Evolutionary conservation across 768 basidiomycete species (phyloP).

Genomic region (Lactifluus pinguis): DNA sequence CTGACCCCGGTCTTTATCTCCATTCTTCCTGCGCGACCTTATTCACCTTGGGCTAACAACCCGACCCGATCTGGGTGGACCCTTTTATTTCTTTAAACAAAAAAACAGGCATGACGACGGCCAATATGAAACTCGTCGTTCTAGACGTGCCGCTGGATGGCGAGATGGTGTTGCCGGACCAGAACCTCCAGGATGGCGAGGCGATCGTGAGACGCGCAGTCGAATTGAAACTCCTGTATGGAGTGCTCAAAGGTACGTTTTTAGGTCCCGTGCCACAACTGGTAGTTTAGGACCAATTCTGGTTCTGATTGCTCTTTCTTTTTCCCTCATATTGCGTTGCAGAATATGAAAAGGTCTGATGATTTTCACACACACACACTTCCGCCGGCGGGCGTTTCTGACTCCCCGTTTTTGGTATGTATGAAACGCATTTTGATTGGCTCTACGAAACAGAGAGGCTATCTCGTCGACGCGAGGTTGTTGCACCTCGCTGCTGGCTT

Average conservation of each 20-base stretch:
- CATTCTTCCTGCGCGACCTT: neutral
- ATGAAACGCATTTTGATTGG: neutral
- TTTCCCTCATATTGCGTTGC: neutral
- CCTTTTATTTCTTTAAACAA: neutral
- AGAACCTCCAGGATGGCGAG: conserved; percentile 81
- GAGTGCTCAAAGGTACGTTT: conserved; percentile 54
- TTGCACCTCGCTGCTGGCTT: conserved; percentile 70
- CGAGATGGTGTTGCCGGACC: conserved; percentile 55
- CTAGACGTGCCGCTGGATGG: conserved; percentile 61
- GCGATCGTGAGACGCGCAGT: conserved; percentile 69
- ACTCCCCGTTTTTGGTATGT: too few relatives aligned
- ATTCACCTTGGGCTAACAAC: neutral
- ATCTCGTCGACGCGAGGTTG: conserved; percentile 65
- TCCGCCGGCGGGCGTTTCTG: neutral
- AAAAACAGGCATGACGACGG: conserved; percentile 76
- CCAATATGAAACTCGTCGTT: conserved; percentile 84
- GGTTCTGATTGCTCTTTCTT: neutral
- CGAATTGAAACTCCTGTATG: conserved; percentile 52
- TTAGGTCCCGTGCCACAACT: neutral
- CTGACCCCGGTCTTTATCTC: conserved; percentile 53
- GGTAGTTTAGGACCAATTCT: neutral
- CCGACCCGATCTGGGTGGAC: too few relatives aligned
- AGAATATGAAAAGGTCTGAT: conserved; percentile 54
- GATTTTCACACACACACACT: neutral
- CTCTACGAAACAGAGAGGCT: conserved; percentile 23